Evolutionary conservation across 2,329 filamentous ascomycete species (phyloP), one percentile per base, ranked within the genome.

Genomic region (Furcasterigmium furcatum): DNA sequence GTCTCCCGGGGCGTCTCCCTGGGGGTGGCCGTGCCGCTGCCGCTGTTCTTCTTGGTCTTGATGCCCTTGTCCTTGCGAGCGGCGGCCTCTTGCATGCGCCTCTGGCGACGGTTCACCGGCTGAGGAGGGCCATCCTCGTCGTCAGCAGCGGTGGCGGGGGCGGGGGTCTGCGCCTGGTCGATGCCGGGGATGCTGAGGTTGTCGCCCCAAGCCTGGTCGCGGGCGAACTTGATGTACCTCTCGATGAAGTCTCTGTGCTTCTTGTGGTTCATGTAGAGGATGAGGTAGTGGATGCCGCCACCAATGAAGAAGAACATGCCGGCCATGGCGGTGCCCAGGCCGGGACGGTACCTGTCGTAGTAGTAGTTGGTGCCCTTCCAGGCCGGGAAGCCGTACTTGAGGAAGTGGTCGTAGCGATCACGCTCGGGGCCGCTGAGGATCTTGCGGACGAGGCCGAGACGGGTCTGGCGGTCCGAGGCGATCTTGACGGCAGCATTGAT

Each of bases 291-390:
- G 30, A 88, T 85, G 24, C 75, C 88, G 52, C 94, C 94, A 46
- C 91, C 92, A 43, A 87, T 81, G 43, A 89, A 80, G 51, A 96
- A 64, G 66, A 97, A 90, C 34, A 95, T 71, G 40, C 92, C 91
- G 21, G 85, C 50, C 43, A 97, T 67, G 38, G 96, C 94, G 13
- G 88, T 88, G 48, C 89, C 90, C 38, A 97, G 74, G 9, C 94
- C 94, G 2, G 94, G 94, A 18, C 94, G 82, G 77, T 92, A 96
- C 47, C 94, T 85, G 58, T 84, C 84, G 74, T 99, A 99, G 78
- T 97, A 99, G 79, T 99, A 99, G 51, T 94, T 92, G 38, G 92
- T 96, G 47, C 94, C 94, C 72, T 92, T 91, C 94, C 94, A 99
- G 46, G 82, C 82, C 25, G 94, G 94, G 73, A 99, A 99, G 50